phyloP scores from a whole-genome alignment of 2,329 filamentous ascomycete genomes.

The Plenodomus tracheiphilus region DNA sequence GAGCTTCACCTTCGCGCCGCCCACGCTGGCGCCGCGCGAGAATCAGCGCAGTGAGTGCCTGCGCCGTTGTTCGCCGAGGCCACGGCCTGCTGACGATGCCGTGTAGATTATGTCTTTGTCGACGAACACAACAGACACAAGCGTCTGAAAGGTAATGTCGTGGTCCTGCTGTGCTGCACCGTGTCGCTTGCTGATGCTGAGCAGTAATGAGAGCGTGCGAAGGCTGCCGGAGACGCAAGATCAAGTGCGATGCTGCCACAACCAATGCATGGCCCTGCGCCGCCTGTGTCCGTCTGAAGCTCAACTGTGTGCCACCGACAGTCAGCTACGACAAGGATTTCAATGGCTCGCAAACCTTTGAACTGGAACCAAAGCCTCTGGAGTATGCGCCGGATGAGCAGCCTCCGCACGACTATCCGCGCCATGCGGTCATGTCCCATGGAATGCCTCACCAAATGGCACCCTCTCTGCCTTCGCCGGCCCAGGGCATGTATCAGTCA shows the following conservation, averaged over 20 bases:
- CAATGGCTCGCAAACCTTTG: constrained; percentile 46
- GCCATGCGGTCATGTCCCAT: constrained; percentile 36
- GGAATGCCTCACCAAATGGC: constrained; percentile 34
- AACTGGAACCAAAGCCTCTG: constrained; percentile 44
- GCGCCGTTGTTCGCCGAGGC: constrained; percentile 1
- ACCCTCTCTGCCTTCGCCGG: constrained; percentile 32
- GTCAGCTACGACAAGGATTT: constrained; percentile 71
- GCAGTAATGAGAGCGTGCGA: constrained; percentile 96
- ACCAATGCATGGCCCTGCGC: constrained; percentile 98
- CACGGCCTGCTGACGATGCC: constrained; percentile 21
- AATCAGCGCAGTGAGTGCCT: constrained; percentile 77
- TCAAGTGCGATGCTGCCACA: constrained; percentile 96
- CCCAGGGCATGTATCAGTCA: constrained; percentile 41
- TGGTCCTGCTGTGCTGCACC: not conserved
- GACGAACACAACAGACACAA: constrained; percentile 99
- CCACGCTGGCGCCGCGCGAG: constrained; percentile 66
- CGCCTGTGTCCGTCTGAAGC: constrained; percentile 86
- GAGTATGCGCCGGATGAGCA: constrained; percentile 46
- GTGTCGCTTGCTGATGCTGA: constrained; percentile 23
- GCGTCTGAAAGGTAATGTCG: constrained; percentile 77
- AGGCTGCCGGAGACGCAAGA: constrained; percentile 91
- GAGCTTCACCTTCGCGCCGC: constrained; percentile 75
- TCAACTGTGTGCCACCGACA: constrained; percentile 89
- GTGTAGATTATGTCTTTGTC: constrained; percentile 93
- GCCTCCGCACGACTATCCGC: constrained; percentile 47